These are phyloP conservation scores for Poronia punctata DNA, from an alignment of 495 filamentous ascomycete species.

Conservation along the genomic window DNA sequence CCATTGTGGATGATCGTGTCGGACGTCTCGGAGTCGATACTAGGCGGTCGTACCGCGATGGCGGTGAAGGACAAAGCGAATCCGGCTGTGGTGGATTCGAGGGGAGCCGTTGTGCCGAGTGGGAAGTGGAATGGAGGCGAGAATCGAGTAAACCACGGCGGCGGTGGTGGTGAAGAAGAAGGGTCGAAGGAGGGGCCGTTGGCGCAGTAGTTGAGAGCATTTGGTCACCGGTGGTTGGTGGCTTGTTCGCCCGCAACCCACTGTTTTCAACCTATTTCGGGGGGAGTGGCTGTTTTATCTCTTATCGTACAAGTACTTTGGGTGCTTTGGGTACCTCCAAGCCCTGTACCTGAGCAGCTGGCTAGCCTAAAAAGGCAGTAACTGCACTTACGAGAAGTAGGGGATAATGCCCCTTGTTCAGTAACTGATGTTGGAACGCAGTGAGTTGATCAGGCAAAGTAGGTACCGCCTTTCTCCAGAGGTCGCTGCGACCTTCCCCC, in stretches of 20 bases:
- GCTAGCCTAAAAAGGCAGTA: too few species aligned
- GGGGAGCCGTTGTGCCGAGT: background rate
- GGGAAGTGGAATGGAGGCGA: constrained; percentile 9
- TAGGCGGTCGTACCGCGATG: constrained; percentile 11
- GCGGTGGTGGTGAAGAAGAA: constrained; percentile 9
- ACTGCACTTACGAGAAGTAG: too few species aligned
- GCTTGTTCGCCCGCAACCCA: constrained; percentile 6
- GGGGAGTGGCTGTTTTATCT: background rate
- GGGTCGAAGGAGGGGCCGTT: constrained; percentile 12
- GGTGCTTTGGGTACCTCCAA: background rate
- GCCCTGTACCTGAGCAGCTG: background rate
- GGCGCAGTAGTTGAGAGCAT: constrained; percentile 11
- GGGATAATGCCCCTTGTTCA: too few species aligned
- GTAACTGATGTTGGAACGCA: too few species aligned
- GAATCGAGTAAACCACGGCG: constrained; percentile 9
- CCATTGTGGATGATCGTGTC: constrained; percentile 22
- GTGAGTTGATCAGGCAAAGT: too few species aligned
- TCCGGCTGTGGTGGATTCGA: background rate
- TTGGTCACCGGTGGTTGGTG: too few species aligned
- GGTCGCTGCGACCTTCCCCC: too few species aligned
- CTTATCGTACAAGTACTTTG: constrained; percentile 5
- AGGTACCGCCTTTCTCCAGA: too few species aligned
- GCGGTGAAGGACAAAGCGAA: constrained; percentile 6
- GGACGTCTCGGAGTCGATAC: constrained; percentile 11
- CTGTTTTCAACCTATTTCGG: constrained; percentile 3